These are phyloP conservation scores for Heimioporus sp. DNA, from an alignment of 768 basidiomycete species.

Conservation along the genomic window DNA sequence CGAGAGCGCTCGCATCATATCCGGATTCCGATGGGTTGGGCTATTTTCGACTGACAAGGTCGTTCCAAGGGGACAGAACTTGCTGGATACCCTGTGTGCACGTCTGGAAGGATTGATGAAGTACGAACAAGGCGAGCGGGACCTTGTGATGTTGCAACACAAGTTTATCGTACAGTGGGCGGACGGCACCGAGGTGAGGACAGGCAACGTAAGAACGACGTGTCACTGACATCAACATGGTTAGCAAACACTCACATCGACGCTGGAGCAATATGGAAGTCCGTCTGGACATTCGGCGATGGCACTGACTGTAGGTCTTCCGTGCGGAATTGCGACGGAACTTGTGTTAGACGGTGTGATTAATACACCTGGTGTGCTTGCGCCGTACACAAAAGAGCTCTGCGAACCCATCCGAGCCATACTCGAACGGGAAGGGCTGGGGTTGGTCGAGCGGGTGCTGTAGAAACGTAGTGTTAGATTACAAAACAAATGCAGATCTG, in stretches of 20 bases:
- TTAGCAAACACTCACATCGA: conserved; percentile 85
- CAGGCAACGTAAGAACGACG: neutral
- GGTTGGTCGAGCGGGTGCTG: conserved; percentile 66
- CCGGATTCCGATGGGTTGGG: conserved; percentile 92
- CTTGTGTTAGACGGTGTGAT: conserved; percentile 86
- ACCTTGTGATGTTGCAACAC: conserved; percentile 98
- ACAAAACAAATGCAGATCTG: too few species aligned
- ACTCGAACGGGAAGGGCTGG: conserved; percentile 74
- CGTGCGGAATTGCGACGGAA: conserved; percentile 92
- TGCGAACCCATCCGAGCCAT: conserved; percentile 69
- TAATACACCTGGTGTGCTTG: conserved; percentile 73
- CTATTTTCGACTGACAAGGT: conserved; percentile 75
- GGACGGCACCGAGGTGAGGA: conserved; percentile 68
- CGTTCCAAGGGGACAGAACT: conserved; percentile 62
- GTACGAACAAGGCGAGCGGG: conserved; percentile 87
- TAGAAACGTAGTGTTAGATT: conserved; percentile 31
- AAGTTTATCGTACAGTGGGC: conserved; percentile 91
- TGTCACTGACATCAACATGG: neutral
- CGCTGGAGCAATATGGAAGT: conserved; percentile 85
- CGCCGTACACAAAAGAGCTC: conserved; percentile 84
- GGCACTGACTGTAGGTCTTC: conserved; percentile 89
- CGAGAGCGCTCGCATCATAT: conserved; percentile 77
- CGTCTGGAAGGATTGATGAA: conserved; percentile 89
- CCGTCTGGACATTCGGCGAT: conserved; percentile 83
- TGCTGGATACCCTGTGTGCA: conserved; percentile 92